A percentile compares a stretch with the other conserved stretches of the same genome.
Evolutionary conservation across 306 rosid genomes (phyloP).

Genomic region (Coriaria nepalensis): DNA sequence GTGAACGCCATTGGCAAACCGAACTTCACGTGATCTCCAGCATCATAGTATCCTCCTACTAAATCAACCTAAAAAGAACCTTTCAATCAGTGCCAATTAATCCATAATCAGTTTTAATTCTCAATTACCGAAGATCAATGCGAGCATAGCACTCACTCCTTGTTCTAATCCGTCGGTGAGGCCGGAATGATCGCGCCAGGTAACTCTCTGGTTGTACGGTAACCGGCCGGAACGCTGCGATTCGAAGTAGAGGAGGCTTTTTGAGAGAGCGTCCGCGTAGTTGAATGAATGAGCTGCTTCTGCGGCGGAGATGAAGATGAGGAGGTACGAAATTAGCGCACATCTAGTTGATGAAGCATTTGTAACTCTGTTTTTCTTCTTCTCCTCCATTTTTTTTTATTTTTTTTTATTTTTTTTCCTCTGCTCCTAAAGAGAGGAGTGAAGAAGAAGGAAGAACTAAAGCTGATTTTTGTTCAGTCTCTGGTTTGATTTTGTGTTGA

Average conservation of each 20-base stretch:
- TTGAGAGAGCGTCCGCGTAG: constrained; percentile 68
- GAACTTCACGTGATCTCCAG: constrained; percentile 96
- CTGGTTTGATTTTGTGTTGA: too few species aligned
- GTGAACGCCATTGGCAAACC: constrained; percentile 98
- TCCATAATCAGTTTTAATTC: not conserved
- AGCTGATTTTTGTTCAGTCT: too few species aligned
- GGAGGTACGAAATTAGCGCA: constrained; percentile 16
- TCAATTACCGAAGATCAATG: not conserved
- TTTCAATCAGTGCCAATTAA: not conserved
- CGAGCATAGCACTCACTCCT: constrained; percentile 40
- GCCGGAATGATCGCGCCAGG: constrained; percentile 93
- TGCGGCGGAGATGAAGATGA: constrained; percentile 17
- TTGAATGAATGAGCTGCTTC: constrained; percentile 25
- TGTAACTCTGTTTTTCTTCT: too few species aligned
- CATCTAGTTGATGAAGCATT: not conserved
- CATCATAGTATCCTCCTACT: constrained; percentile 96
- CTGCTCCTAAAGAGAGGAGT: too few species aligned
- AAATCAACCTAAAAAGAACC: constrained; percentile 53
- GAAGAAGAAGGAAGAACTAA: too few species aligned
- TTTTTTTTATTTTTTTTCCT: too few species aligned
- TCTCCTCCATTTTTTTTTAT: too few species aligned
- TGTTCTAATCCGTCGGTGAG: constrained; percentile 92
- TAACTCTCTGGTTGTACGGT: constrained; percentile 84
- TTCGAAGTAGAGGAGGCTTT: constrained; percentile 87
- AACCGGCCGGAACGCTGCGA: constrained; percentile 89